Conservation (phyloP, 2,329 filamentous ascomycete genomes). For the Penicillium sp. region DNA sequence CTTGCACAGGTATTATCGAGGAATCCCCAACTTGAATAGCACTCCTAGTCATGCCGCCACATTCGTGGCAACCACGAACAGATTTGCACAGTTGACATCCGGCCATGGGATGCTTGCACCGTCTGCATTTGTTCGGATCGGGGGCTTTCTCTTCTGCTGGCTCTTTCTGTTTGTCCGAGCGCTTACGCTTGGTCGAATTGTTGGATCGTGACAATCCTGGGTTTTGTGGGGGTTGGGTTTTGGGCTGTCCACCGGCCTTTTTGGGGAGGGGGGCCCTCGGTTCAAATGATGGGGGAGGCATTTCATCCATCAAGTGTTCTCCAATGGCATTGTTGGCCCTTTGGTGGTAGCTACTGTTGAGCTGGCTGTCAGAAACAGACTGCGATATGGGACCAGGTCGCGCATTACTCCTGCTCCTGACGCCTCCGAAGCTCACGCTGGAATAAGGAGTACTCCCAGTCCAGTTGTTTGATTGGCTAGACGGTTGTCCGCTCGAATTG, state of each 20-base stretch:
- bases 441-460: too few relatives aligned
- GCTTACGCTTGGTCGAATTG: background rate
- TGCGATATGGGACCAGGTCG: background rate
- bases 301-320: background rate
- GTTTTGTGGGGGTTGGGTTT: background rate
- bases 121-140: background rate
- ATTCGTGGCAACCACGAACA: background rate
- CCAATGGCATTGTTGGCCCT: background rate
- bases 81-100: background rate
- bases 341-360: background rate
- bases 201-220: background rate
- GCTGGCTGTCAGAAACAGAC: background rate
- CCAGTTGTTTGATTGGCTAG: background rate
- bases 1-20: background rate
- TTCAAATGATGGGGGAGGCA: background rate
- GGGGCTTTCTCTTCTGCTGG: background rate
- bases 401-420: background rate
- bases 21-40: background rate
- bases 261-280: background rate
- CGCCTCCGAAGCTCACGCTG: too few relatives aligned
- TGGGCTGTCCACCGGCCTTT: background rate
- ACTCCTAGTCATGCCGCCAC: background rate
- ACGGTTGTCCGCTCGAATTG: background rate
- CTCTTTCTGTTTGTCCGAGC: background rate
- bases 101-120: background rate